phyloP scores from a whole-genome alignment of 2,329 filamentous ascomycete genomes.

The Talaromyces pinophilus region DNA sequence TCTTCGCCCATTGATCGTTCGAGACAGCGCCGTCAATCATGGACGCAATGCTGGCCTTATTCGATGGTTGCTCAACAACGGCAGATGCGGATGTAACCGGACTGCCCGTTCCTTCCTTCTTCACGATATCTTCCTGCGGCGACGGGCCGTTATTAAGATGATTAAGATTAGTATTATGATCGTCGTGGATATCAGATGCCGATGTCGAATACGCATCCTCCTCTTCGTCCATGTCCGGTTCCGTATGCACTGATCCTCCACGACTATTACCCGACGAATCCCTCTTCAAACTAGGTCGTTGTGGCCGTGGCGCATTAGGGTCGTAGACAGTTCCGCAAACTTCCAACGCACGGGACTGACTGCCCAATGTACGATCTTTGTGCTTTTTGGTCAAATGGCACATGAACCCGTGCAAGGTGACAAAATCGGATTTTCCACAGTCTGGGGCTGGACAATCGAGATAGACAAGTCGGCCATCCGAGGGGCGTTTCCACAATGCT shows the following conservation, averaged over 20 bases:
- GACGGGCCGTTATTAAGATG: not conserved
- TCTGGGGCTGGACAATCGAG: constrained; percentile 42
- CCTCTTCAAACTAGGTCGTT: constrained; percentile 34
- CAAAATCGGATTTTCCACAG: constrained; percentile 44
- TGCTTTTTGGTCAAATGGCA: constrained; percentile 47
- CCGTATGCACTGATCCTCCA: constrained; percentile 31
- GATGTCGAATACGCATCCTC: constrained; percentile 27
- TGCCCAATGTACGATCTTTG: constrained; percentile 44
- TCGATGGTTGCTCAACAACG: constrained; percentile 23
- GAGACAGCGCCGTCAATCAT: constrained; percentile 41
- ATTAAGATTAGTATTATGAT: constrained; percentile 7
- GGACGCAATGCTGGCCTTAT: constrained; percentile 43
- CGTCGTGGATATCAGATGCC: constrained; percentile 29
- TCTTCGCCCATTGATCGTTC: constrained; percentile 26
- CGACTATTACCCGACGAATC: constrained; percentile 41
- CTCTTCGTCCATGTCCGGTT: constrained; percentile 35
- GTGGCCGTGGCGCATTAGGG: constrained; percentile 40
- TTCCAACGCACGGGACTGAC: constrained; percentile 44
- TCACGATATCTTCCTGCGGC: constrained; percentile 26
- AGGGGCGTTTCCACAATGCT: constrained; percentile 44
- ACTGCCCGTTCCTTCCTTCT: constrained; percentile 33
- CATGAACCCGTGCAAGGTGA: constrained; percentile 46
- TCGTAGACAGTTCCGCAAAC: constrained; percentile 43
- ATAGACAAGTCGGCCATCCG: constrained; percentile 42
- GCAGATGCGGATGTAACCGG: constrained; percentile 24